Conservation (phyloP, 768 basidiomycete genomes). For the Fomitopsis serialis region DNA sequence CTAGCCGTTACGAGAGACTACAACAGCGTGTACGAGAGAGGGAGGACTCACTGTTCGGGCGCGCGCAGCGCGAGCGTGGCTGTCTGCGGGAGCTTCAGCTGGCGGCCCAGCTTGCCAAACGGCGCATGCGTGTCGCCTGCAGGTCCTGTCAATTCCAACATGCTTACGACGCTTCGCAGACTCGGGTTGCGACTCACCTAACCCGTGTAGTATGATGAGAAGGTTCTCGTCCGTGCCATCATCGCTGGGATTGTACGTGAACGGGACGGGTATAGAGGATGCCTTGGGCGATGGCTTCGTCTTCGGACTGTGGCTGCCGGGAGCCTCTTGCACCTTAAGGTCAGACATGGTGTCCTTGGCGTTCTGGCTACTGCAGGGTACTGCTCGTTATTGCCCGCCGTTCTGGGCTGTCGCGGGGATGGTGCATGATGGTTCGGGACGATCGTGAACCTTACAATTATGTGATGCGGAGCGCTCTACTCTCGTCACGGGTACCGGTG, state of each 20-base stretch:
- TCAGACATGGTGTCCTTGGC: background rate
- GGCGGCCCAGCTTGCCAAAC: slow-evolving; percentile 67
- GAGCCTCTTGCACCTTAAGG: slow-evolving; percentile 8
- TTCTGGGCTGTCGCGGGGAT: no score
- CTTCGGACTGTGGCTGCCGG: slow-evolving; percentile 7
- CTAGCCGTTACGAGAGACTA: background rate
- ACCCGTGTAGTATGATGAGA: slow-evolving; percentile 77
- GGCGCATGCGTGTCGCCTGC: slow-evolving; percentile 79
- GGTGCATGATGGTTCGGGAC: no score
- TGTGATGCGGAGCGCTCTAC: no score
- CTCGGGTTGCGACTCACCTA: slow-evolving; percentile 47
- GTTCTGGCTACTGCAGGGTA: no score
- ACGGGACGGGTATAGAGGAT: slow-evolving; percentile 45
- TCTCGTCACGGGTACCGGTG: no score
- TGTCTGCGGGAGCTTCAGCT: slow-evolving; percentile 85
- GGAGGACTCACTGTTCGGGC: slow-evolving; percentile 58
- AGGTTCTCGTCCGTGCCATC: slow-evolving; percentile 87
- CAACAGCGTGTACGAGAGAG: background rate
- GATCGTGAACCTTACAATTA: no score
- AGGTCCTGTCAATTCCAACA: background rate
- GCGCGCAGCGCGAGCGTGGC: slow-evolving; percentile 78
- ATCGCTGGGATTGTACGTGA: slow-evolving; percentile 65
- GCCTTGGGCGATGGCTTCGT: slow-evolving; percentile 45
- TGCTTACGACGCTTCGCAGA: background rate
- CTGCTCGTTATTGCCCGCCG: no score